These are phyloP conservation scores for Malus domestica DNA, from an alignment of 306 rosid species.

Conservation along the genomic window ASM211411v1 NC_041793.1:44675001-44675500, in stretches of 20 bases:
- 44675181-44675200: constrained; percentile 12
- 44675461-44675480: constrained; percentile 18
- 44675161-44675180: constrained; percentile 24
- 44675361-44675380: constrained; percentile 13
- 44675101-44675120: constrained; percentile 15
- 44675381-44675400: not conserved
- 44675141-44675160: constrained; percentile 12
- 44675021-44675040: constrained; percentile 30
- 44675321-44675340: constrained; percentile 17
- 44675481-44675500: constrained; percentile 21
- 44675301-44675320: constrained; percentile 12
- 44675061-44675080: constrained; percentile 16
- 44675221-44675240: constrained; percentile 13
- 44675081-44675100: constrained; percentile 6
- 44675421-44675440: constrained; percentile 27
- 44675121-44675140: constrained; percentile 12
- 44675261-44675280: constrained; percentile 11
- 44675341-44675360: constrained; percentile 17
- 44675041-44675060: constrained; percentile 33
- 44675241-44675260: constrained; percentile 21
- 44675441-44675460: constrained; percentile 12
- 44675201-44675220: constrained; percentile 24
- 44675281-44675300: constrained; percentile 27
- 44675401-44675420: not conserved
- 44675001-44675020: constrained; percentile 21